A percentile compares a stretch with the other conserved stretches of the same genome.
Evolutionary conservation across 164 flowering plant genomes (phyloP).

Genomic region (Stephania yunnanensis): DNA sequence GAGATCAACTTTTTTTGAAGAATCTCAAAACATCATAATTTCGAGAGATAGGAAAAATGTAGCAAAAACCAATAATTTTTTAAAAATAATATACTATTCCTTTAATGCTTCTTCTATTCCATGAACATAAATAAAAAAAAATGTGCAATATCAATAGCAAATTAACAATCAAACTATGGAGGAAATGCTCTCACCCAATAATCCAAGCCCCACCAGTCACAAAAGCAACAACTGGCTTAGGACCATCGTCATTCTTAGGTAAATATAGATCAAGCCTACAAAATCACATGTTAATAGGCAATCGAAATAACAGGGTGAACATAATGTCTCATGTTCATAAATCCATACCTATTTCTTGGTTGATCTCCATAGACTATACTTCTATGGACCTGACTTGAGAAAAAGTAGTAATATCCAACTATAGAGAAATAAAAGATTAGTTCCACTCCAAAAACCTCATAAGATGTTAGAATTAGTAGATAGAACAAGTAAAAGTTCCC

Average conservation of each 20-base stretch:
- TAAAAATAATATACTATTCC: no score
- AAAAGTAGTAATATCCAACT: constrained; percentile 86
- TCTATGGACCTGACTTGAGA: constrained; percentile 67
- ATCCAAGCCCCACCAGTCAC: constrained; percentile 99
- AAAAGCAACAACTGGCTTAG: constrained; percentile 90
- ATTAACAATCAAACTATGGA: not conserved
- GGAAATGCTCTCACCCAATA: constrained; percentile 62
- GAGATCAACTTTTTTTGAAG: no score
- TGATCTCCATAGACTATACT: constrained; percentile 77
- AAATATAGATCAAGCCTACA: constrained; percentile 85
- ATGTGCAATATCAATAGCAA: not conserved
- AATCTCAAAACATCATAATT: no score
- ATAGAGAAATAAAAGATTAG: constrained; percentile 20
- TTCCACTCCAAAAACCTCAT: constrained; percentile 3
- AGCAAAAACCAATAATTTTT: no score
- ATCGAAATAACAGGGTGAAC: not conserved
- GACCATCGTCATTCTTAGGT: constrained; percentile 46
- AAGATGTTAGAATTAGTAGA: not conserved
- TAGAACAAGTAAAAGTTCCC: not conserved
- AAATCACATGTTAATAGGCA: constrained; percentile 12
- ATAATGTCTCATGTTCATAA: not conserved
- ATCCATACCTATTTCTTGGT: constrained; percentile 17
- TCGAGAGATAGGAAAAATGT: no score
- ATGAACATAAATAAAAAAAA: no score
- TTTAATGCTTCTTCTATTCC: no score